Base-by-base conservation (phyloP, 495 filamentous ascomycete species). In the Aspergillus incahuasiensis region DNA sequence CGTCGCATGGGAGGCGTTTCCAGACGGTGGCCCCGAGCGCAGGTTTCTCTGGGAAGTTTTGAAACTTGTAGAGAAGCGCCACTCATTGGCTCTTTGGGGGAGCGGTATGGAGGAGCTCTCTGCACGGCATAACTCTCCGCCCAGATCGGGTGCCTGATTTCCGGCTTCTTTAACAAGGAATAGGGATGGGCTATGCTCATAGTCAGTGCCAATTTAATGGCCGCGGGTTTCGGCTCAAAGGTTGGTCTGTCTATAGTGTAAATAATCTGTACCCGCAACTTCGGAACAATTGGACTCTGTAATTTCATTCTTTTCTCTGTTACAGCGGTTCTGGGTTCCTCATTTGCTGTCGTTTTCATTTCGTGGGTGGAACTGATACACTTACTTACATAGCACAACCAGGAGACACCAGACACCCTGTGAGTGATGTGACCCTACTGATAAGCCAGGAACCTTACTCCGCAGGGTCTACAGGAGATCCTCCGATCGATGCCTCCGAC, bases 1-100 rank as follows among this genome's bases (percentile, higher is more conserved):
- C 3, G 73, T 77, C 1, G 74, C 73, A 11, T 77, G 73, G 73
- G 74, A 77, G 42, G 70, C 64, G 0, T 70, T 77, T 39, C 70
- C 73, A 0, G 67, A 69, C 3, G 60, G 56, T 6, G 71, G 70
- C 0, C 68, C 70, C 2, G 74, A 77, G 53, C 71, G 70, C 15
- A 54, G 48, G 12, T 77, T 72, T 15, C 67, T 77, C 60, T 51
- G 56, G 12, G 65, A 72, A 7, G 73, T 77, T 22, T 39, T 77
- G 41, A 63, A 71, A 15, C 54, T 75, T n/a, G 73, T 77, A 1
- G 70, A 72, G 44, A 67, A 61, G 52, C 69, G 74, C 0, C 73
- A 77, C 57, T 52, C 71, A 0, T 55, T 77, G 11, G 68, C 61
- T 0, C 63, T 77, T 30, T 77, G 74, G 74, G 74, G 74, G 2